Conservation (phyloP, 2,329 filamentous ascomycete species). For the Pseudogymnoascus sp. region DNA sequence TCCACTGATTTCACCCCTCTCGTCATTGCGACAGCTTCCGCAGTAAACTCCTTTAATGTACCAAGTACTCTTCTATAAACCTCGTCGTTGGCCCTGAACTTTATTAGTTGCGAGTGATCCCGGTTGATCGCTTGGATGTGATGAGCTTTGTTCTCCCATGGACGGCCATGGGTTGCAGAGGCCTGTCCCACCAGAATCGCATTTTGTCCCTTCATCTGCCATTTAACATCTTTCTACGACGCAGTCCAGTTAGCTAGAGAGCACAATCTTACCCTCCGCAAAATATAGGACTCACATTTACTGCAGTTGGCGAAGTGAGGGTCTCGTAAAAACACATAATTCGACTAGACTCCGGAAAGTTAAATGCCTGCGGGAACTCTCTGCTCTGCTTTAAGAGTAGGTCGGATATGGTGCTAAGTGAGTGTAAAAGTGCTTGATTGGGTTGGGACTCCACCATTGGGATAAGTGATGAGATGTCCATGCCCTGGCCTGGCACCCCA, state of each 20-base stretch:
- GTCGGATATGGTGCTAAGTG: background rate
- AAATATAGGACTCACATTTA: background rate
- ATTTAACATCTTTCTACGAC: background rate
- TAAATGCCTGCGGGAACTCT: background rate
- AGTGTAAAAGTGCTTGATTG: conserved; percentile 8
- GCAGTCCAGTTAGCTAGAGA: background rate
- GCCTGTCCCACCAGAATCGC: background rate
- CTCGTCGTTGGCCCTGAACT: background rate
- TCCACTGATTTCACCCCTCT: background rate
- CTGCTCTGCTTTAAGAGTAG: background rate
- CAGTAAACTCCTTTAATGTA: background rate
- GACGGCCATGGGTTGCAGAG: conserved; percentile 1
- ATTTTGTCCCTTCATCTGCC: background rate
- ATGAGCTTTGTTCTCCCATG: background rate
- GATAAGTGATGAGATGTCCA: conserved; percentile 20
- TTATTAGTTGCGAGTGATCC: conserved; percentile 3
- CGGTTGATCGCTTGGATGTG: background rate
- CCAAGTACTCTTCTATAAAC: background rate
- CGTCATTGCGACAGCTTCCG: background rate
- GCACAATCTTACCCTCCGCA: background rate
- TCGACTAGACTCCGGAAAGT: conserved; percentile 14
- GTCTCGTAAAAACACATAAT: conserved; percentile 26
- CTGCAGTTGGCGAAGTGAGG: conserved; percentile 21
- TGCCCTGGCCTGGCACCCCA: conserved; percentile 19
- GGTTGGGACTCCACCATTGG: conserved; percentile 16